Evolutionary conservation across 495 filamentous ascomycete species (phyloP), one percentile per base, ranked within the genome.

Genomic region (Penicillium egyptiacum): DNA sequence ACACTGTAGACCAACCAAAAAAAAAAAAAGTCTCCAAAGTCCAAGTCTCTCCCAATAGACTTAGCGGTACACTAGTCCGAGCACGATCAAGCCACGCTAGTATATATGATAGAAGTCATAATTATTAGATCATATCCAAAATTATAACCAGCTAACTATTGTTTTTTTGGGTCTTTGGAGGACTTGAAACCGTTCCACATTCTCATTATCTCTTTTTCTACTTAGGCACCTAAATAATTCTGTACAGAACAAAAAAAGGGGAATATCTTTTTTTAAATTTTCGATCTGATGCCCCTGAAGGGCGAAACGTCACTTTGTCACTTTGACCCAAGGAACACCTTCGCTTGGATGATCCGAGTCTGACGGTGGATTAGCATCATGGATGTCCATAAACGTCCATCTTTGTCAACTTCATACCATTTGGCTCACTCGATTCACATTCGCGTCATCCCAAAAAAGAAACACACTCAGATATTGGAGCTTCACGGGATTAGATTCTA

Each of bases 21-120:
- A 40, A 47, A 44, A 51, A 58, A 44, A 58, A 45, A 20, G 20
- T 30, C 7, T 28, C 20, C 20, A 20, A 50, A 37, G 41, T 37
- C 22, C 44, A 37, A 44, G 51, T 41, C 41, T 44, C 56, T 44
- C 56, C 42, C 53, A 40, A 52, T 43, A 23, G 39, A 33, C 41
- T 58, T 59, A 59, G 57, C 57, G 57, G 53, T 55, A 55, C 43
- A 55, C 55, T 57, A 57, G 55, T 57, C 55, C 37, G 20, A 48
- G 53, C 9, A 57, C 43, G 37, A 46, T 26, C n/a, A 56, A 47
- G 25, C 22, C 23, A 39, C 43, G 43, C 37, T 40, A 56, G 30
- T 23, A n/a, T 28, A 28, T 28, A 28, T 33, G 17, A 39, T 39
- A 39, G 35, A 39, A 39, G 35, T 39, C 35, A 39, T 39, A 39